A percentile compares a stretch with the other conserved stretches of the same genome.
Conservation (phyloP, 2,329 filamentous ascomycete species). For the Emydomyces testavorans region DNA sequence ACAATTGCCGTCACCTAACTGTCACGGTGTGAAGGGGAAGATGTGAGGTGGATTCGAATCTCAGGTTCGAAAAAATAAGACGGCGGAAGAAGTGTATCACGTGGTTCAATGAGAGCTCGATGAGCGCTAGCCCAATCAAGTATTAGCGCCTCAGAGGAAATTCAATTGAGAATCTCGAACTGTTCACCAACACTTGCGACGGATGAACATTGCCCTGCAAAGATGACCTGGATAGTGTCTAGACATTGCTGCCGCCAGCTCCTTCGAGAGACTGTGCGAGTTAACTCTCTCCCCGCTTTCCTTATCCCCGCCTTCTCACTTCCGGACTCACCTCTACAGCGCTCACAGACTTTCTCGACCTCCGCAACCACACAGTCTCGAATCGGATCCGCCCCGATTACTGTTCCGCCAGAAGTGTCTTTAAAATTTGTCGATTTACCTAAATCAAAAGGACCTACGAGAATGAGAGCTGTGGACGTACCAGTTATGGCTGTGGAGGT, state of each 20-base stretch:
- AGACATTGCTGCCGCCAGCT: conserved; percentile 50
- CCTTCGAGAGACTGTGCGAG: conserved; percentile 37
- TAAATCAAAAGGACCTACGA: conserved; percentile 42
- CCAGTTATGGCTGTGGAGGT: conserved; percentile 58
- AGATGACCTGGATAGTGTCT: conserved; percentile 55
- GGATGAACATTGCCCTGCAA: conserved; percentile 17
- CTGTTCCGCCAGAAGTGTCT: conserved; percentile 73
- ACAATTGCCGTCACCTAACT: not conserved
- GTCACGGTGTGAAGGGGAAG: not conserved
- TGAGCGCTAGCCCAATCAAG: not conserved
- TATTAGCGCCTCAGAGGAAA: not conserved
- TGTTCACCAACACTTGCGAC: not conserved
- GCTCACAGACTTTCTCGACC: conserved; percentile 55
- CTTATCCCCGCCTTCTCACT: conserved; percentile 58
- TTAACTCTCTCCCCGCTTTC: conserved; percentile 55
- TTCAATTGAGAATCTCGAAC: conserved; percentile 8
- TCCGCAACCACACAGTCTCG: conserved; percentile 60
- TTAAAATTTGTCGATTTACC: conserved; percentile 57
- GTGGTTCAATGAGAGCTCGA: not conserved
- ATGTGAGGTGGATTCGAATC: too few species aligned
- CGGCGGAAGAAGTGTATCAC: not conserved
- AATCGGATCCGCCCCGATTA: conserved; percentile 69
- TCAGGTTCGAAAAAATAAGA: too few species aligned
- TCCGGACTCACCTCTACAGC: conserved; percentile 33
- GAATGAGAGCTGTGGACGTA: conserved; percentile 50